Percentiles rank a stretch among this genome's conserved stretches.
phyloP scores from a whole-genome alignment of 129 eudicot species.

The Arctium lappa region DNA sequence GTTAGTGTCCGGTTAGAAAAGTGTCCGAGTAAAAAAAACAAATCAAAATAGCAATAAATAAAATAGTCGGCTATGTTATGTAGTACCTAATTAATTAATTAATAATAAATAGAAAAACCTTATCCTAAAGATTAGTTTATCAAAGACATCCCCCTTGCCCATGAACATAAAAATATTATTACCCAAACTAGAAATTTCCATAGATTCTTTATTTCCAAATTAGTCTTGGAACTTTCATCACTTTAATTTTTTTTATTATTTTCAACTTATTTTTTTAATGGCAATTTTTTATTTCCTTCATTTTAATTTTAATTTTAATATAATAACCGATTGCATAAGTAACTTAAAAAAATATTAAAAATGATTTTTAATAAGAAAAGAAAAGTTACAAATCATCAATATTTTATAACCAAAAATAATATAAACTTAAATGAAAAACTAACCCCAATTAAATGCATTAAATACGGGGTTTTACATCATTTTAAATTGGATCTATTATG shows the following conservation, averaged over 20 bases:
- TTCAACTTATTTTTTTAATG: neutral
- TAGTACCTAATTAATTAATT: too few relatives aligned
- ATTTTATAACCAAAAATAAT: neutral
- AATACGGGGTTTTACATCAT: neutral
- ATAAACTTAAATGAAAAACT: neutral
- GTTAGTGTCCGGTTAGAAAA: too few relatives aligned
- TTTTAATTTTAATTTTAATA: too few relatives aligned
- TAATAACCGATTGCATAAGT: neutral
- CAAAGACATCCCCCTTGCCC: neutral
- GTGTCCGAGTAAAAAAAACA: too few relatives aligned
- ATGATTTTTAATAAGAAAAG: neutral
- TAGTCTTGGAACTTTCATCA: slow-evolving; percentile 19
- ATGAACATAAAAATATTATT: slow-evolving; percentile 27
- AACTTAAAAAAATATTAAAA: neutral
- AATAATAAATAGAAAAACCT: neutral
- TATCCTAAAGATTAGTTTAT: neutral
- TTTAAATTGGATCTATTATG: neutral
- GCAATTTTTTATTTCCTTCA: neutral
- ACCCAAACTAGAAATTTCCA: slow-evolving; percentile 32
- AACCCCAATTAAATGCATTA: neutral
- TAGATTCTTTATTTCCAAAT: slow-evolving; percentile 20
- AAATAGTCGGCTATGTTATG: too few relatives aligned
- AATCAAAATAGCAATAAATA: too few relatives aligned
- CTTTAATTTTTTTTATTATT: neutral
- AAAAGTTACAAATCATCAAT: neutral